Base-by-base conservation (phyloP, 1,284 basidiomycete species). In the Marasmius fiardii region DNA sequence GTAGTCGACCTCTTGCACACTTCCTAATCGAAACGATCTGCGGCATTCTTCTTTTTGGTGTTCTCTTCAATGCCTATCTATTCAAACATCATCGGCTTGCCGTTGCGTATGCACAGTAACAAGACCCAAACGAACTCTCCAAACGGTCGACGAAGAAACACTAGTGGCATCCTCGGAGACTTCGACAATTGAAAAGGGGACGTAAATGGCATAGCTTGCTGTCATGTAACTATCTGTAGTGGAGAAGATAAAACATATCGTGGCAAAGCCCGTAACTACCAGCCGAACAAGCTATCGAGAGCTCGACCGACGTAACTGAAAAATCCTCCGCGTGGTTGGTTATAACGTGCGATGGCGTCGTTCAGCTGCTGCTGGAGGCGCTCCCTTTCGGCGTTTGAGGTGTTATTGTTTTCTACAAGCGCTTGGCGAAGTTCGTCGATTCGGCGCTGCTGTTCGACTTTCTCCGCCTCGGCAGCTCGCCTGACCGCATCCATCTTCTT, bases 401-500 rank as follows among this genome's bases (percentile, higher is more conserved):
- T 8, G 14, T 26, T 41, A 1, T 43, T 43, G 8, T 53, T 55
- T 16, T 59, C 49, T 6, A 43, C 50, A 8, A 65, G 56, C n/a
- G 58, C 55, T 10, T 56, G 54, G 26, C 61, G 35, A 16, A 65
- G 51, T 45, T 55, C 56, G 31, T 58, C 45, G 8, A 63, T 59
- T 44, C 62, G 61, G 18, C 41, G 55, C n/a, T 57, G 52, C 20
- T 65, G 58, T 23, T 58, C 53, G n/a, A 28, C 51, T 28, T 43
- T 18, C 16, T 35, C 44, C 11, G 43, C 53, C 33, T 35, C 51
- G 28, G 60, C 54, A 10, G 51, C 48, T 20, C 35, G 28, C 39
- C 39, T 20, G 14, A 52, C 62, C 2, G 52, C 45, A 51, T 72
- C 72, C 62, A 69, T 67, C 45, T 72, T 65, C 59, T 23, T 52